These are phyloP conservation scores for Cotoneaster glaucophyllus DNA, from an alignment of 306 rosid species.

Conservation along the genomic window DNA sequence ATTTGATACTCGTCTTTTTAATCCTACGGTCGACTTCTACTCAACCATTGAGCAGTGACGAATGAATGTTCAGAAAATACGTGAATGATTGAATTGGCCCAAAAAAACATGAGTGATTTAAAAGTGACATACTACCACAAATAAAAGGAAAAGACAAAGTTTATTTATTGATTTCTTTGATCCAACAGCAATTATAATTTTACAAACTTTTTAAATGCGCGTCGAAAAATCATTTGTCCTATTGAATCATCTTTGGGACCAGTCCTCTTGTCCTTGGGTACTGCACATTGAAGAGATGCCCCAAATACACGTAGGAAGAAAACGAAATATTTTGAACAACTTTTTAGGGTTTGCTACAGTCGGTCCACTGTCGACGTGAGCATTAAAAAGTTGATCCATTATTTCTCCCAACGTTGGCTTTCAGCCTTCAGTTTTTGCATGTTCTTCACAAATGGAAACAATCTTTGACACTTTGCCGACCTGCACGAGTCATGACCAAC, in stretches of 20 bases:
- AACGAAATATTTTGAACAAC: neutral
- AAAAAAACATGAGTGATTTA: neutral
- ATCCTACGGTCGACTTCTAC: neutral
- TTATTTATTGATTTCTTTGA: neutral
- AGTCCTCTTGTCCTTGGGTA: neutral
- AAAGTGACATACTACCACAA: neutral
- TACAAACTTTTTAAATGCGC: neutral
- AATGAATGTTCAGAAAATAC: no score
- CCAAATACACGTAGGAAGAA: neutral
- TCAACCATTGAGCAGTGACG: neutral
- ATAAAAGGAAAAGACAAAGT: neutral
- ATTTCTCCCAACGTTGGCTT: neutral
- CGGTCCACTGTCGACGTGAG: no score
- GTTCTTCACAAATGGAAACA: no score
- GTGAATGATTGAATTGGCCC: no score
- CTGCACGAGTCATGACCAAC: neutral
- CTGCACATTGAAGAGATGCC: neutral
- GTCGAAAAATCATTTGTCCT: neutral
- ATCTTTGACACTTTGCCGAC: neutral
- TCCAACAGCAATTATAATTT: neutral
- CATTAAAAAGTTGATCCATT: no score
- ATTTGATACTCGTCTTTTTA: no score
- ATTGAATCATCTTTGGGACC: neutral
- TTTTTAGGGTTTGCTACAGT: no score
- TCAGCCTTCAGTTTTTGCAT: no score